phyloP scores from a whole-genome alignment of 1,284 basidiomycete genomes.

The Fistulinella cinereoalba region DNA sequence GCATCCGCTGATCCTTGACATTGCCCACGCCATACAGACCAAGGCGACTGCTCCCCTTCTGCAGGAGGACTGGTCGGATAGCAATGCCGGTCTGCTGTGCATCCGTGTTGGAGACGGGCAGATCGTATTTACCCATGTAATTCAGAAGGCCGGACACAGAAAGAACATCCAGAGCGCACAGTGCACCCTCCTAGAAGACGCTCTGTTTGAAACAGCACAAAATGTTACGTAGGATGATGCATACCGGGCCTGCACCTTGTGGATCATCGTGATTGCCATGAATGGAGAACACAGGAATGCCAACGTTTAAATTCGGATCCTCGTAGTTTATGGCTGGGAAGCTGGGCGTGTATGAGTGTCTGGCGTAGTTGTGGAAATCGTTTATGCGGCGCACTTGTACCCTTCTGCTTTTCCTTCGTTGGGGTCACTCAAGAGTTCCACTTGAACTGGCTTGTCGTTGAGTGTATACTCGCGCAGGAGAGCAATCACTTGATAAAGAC shows the following conservation, averaged over 20 bases:
- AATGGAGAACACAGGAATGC: conserved; percentile 96
- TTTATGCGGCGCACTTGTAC: conserved; percentile 65
- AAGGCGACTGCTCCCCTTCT: conserved; percentile 84
- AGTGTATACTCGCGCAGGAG: conserved; percentile 89
- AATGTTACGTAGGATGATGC: conserved; percentile 31
- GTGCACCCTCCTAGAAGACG: conserved; percentile 78
- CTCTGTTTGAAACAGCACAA: too few relatives aligned
- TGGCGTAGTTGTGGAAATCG: not conserved
- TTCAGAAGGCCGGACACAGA: conserved; percentile 94
- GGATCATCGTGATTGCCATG: conserved; percentile 99
- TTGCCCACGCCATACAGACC: conserved; percentile 97
- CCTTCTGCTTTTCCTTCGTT: conserved; percentile 83
- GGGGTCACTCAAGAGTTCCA: conserved; percentile 92
- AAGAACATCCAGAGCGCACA: conserved; percentile 93
- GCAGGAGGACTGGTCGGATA: conserved; percentile 86
- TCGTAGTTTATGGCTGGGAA: conserved; percentile 98
- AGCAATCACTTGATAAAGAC: conserved; percentile 85
- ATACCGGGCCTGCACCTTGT: conserved; percentile 88
- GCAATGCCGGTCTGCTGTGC: conserved; percentile 73
- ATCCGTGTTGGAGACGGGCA: conserved; percentile 64
- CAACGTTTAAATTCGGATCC: conserved; percentile 93
- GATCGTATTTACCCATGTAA: conserved; percentile 92
- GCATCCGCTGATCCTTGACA: conserved; percentile 94
- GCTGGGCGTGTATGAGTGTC: conserved; percentile 45
- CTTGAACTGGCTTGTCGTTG: conserved; percentile 81